Conservation (phyloP, 169 alveolate genomes). For the Plasmodium billcollinsi region DNA sequence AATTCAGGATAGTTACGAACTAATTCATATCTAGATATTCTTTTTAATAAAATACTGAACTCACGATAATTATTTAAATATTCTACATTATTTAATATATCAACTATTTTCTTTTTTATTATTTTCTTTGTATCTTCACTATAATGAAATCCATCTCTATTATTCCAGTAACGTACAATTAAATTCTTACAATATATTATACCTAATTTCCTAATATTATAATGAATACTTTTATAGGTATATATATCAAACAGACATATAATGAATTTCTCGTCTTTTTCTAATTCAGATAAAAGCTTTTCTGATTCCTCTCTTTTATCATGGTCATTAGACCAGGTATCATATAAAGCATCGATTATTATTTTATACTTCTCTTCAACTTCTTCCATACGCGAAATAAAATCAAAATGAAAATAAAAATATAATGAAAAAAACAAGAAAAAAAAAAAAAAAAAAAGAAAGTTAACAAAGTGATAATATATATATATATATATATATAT, state of each 20-base stretch:
- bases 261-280: constrained; percentile 35
- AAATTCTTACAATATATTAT: constrained; percentile 51
- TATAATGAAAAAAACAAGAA: too few species aligned
- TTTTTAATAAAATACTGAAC: constrained; percentile 28
- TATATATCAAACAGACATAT: constrained; percentile 27
- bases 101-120: constrained; percentile 35
- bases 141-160: constrained; percentile 21
- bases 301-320: constrained; percentile 45
- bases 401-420: too few species aligned
- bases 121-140: constrained; percentile 23
- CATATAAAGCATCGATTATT: constrained; percentile 63
- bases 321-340: constrained; percentile 69
- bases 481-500: too few species aligned
- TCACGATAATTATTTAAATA: constrained; percentile 31
- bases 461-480: too few species aligned
- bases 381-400: neutral
- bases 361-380: constrained; percentile 7
- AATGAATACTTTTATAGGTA: constrained; percentile 36
- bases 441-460: too few species aligned
- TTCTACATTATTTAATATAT: constrained; percentile 9
- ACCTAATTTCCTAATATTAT: constrained; percentile 45
- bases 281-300: constrained; percentile 16
- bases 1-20: constrained; percentile 62
- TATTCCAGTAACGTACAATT: constrained; percentile 37
- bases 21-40: constrained; percentile 60